Conservation (phyloP, 2,329 filamentous ascomycete species). For the Microsporum audouinii region DNA sequence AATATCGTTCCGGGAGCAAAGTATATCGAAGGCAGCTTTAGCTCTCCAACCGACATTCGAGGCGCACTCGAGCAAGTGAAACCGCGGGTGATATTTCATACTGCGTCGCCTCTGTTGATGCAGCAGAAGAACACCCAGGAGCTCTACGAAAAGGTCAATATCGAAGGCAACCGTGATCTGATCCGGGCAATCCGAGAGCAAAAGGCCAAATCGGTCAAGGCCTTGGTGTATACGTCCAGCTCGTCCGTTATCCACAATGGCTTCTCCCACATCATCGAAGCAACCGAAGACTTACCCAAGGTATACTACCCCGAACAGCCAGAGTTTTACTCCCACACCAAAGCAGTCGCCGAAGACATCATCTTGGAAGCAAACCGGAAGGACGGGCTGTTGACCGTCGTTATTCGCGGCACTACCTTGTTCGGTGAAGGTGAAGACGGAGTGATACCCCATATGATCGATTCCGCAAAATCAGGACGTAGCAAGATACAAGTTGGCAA, state of each 20-base stretch:
- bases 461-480: slow-evolving; percentile 54
- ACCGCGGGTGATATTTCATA: slow-evolving; percentile 75
- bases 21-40: not conserved
- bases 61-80: slow-evolving; percentile 48
- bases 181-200: slow-evolving; percentile 50
- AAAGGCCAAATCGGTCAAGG: slow-evolving; percentile 37
- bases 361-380: not conserved
- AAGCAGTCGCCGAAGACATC: slow-evolving; percentile 40
- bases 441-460: slow-evolving; percentile 15
- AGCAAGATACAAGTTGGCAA: slow-evolving; percentile 62
- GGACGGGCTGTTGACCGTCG: slow-evolving; percentile 48
- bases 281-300: slow-evolving; percentile 62
- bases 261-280: slow-evolving; percentile 40
- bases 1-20: not conserved
- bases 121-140: slow-evolving; percentile 20
- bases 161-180: slow-evolving; percentile 63
- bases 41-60: slow-evolving; percentile 36
- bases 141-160: slow-evolving; percentile 63
- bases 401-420: slow-evolving; percentile 68
- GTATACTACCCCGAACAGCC: slow-evolving; percentile 49
- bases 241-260: slow-evolving; percentile 65
- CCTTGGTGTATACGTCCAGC: slow-evolving; percentile 71
- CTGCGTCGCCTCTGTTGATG: slow-evolving; percentile 52
- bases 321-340: slow-evolving; percentile 74
- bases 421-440: slow-evolving; percentile 64